Conservation (phyloP, 352 stramenopile species). For the Phytophthora litchii region DNA sequence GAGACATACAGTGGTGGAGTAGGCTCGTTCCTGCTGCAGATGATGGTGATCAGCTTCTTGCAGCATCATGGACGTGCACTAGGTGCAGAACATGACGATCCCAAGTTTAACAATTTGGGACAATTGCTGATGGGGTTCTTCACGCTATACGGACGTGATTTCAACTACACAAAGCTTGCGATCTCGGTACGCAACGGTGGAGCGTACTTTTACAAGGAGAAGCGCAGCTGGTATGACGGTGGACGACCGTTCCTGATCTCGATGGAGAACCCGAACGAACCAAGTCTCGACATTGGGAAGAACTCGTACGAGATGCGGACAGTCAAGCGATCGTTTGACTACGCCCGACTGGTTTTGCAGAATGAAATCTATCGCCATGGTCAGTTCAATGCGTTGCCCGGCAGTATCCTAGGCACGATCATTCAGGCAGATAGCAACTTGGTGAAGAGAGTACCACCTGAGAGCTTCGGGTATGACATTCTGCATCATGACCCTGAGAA, state of each 20-base stretch:
- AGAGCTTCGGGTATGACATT: slow-evolving; percentile 72
- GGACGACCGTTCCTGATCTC: slow-evolving; percentile 87
- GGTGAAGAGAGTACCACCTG: slow-evolving; percentile 56
- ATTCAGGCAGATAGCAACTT: slow-evolving; percentile 75
- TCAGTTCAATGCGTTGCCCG: slow-evolving; percentile 62
- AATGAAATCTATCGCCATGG: slow-evolving; percentile 79
- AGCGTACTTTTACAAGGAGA: slow-evolving; percentile 92
- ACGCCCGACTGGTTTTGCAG: slow-evolving; percentile 70
- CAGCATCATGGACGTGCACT: slow-evolving; percentile 87
- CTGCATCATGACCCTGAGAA: slow-evolving; percentile 75
- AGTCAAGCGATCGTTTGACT: slow-evolving; percentile 92
- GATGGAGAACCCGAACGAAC: slow-evolving; percentile 95
- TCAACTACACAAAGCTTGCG: slow-evolving; percentile 93
- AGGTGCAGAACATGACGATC: slow-evolving; percentile 57
- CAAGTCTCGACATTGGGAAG: slow-evolving; percentile 90
- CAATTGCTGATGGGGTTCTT: slow-evolving; percentile 95
- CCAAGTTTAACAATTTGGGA: slow-evolving; percentile 90
- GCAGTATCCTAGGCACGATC: slow-evolving; percentile 78
- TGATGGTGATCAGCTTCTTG: slow-evolving; percentile 96
- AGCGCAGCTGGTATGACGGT: slow-evolving; percentile 68
- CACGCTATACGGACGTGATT: slow-evolving; percentile 93
- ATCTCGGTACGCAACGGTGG: slow-evolving; percentile 94
- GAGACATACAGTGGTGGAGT: slow-evolving; percentile 95
- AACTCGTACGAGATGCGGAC: slow-evolving; percentile 93
- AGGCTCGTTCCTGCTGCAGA: slow-evolving; percentile 93